Evolutionary conservation across 2,329 filamentous ascomycete species (phyloP).

Genomic region (Sclerotinia subarctica): DNA sequence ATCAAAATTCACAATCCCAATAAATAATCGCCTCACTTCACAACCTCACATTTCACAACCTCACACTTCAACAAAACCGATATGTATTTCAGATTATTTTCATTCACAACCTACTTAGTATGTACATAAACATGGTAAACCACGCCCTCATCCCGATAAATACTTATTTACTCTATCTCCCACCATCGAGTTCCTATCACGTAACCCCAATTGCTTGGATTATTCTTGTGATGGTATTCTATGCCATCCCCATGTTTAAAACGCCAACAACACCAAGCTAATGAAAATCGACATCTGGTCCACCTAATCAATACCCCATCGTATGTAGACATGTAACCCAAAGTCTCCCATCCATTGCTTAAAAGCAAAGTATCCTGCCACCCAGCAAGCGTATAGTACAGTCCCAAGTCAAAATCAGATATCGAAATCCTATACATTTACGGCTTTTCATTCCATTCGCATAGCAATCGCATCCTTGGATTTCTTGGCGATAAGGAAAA

Average conservation of each 20-base stretch:
- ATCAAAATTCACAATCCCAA: no score
- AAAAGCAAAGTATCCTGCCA: neutral
- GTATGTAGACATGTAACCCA: neutral
- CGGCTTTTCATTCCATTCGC: neutral
- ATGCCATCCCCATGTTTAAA: neutral
- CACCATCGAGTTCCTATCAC: neutral
- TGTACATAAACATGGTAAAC: neutral
- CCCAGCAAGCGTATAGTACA: constrained; percentile 5
- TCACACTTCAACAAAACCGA: neutral
- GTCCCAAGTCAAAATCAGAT: neutral
- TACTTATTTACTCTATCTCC: neutral
- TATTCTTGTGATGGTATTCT: neutral
- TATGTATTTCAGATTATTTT: neutral
- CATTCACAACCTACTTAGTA: neutral
- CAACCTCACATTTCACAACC: no score
- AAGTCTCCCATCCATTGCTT: neutral
- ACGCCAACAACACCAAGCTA: neutral
- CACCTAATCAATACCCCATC: neutral
- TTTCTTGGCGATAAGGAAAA: neutral
- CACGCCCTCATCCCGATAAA: neutral
- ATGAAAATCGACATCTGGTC: neutral
- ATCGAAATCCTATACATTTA: neutral
- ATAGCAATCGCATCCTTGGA: neutral
- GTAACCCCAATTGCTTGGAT: constrained; percentile 1
- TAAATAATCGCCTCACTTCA: no score